A percentile compares a stretch with the other conserved stretches of the same genome.
Evolutionary conservation across 805 yeast genomes (phyloP).

Genomic region (Pichia gijzeniarum): DNA sequence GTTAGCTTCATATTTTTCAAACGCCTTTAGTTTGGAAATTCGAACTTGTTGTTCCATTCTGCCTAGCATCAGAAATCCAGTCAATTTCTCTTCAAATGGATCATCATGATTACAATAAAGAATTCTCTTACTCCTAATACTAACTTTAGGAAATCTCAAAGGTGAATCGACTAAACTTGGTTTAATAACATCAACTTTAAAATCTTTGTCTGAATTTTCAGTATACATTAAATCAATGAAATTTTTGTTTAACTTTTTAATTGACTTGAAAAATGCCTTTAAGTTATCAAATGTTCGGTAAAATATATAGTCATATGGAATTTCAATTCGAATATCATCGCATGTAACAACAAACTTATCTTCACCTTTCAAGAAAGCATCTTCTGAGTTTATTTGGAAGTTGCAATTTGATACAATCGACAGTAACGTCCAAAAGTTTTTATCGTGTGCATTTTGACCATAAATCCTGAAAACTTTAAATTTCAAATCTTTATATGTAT

Average conservation of each 20-base stretch:
- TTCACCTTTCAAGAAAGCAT: neutral
- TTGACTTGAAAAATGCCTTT: constrained; percentile 65
- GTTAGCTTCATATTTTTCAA: constrained; percentile 18
- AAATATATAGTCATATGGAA: constrained; percentile 74
- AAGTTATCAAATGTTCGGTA: constrained; percentile 76
- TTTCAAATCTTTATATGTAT: constrained; percentile 13
- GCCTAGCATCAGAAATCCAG: constrained; percentile 61
- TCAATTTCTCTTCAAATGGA: constrained; percentile 76
- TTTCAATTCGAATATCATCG: constrained; percentile 27
- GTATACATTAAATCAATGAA: constrained; percentile 22
- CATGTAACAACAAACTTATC: constrained; percentile 17
- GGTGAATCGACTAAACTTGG: constrained; percentile 35
- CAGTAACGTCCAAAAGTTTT: constrained; percentile 24
- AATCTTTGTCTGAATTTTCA: constrained; percentile 23
- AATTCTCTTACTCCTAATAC: constrained; percentile 48
- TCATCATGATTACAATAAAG: constrained; percentile 76
- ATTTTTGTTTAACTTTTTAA: constrained; percentile 43
- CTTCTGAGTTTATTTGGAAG: neutral
- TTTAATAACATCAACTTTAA: constrained; percentile 25
- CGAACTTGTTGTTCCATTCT: constrained; percentile 57
- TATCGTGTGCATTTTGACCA: constrained; percentile 24
- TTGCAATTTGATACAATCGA: constrained; percentile 8
- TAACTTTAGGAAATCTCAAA: constrained; percentile 47
- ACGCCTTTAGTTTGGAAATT: constrained; percentile 36
- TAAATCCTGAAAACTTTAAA: constrained; percentile 25